phyloP scores from a whole-genome alignment of 2,329 filamentous ascomycete genomes.

The Trichoderma sp. region DNA sequence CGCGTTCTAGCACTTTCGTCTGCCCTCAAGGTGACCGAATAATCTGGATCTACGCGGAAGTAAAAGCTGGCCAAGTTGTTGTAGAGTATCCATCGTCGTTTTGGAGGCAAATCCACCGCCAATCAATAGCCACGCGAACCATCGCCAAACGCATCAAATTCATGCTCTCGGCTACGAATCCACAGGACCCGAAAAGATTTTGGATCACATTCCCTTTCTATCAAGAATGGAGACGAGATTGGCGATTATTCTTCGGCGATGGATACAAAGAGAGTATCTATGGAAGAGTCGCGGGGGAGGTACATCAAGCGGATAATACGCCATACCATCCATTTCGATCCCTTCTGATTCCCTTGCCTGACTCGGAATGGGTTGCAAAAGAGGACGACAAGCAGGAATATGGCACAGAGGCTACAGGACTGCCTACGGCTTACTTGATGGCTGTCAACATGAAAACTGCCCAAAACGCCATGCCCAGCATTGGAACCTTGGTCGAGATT shows the following conservation, averaged over 20 bases:
- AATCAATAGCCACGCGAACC: not conserved
- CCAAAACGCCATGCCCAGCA: not conserved
- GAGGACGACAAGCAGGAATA: not conserved
- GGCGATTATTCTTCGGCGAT: not conserved
- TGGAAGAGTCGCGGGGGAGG: not conserved
- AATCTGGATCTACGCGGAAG: not conserved
- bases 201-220: not conserved
- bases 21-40: not conserved
- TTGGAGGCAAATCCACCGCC: not conserved
- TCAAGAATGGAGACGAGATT: not conserved
- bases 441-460: not conserved
- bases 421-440: constrained; percentile 12
- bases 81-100: not conserved
- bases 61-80: not conserved
- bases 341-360: not conserved
- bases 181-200: not conserved
- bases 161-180: not conserved
- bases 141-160: not conserved
- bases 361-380: not conserved
- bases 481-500: not conserved
- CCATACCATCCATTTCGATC: not conserved
- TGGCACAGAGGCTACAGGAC: not conserved
- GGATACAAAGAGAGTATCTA: not conserved
- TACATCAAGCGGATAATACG: not conserved
- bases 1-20: not conserved